Percentiles rank a stretch among this genome's conserved stretches.
These are phyloP conservation scores for Syncephalastrum sp. DNA, from an alignment of 371 early-diverging fungal species.

Conservation along the genomic window DNA sequence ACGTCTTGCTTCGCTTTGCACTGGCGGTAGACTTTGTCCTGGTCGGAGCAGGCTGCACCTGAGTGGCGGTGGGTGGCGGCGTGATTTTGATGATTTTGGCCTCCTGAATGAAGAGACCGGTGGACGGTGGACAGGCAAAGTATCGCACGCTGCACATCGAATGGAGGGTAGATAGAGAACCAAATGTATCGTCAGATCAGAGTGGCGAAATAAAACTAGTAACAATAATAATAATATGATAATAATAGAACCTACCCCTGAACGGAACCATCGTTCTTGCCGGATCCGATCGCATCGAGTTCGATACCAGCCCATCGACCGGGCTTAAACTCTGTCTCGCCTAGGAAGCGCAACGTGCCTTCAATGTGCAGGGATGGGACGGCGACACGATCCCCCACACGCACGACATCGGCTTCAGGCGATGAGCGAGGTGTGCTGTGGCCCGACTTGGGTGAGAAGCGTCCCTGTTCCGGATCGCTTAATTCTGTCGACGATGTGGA, in stretches of 20 bases:
- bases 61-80: conserved; percentile 1
- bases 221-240: neutral
- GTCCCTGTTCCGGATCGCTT: no score
- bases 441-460: no score
- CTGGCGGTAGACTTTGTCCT: conserved; percentile 3
- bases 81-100: conserved; percentile 3
- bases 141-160: conserved; percentile 38
- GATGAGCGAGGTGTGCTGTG: no score
- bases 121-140: conserved; percentile 66
- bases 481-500: no score
- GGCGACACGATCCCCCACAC: conserved; percentile 51
- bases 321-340: conserved; percentile 62
- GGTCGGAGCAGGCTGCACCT: neutral
- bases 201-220: no score
- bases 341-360: conserved; percentile 66
- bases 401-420: no score
- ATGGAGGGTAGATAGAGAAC: neutral
- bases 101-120: conserved; percentile 64
- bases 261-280: conserved; percentile 73
- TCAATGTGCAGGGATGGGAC: conserved; percentile 52
- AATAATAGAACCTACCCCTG: conserved; percentile 36
- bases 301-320: conserved; percentile 79
- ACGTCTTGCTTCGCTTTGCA: neutral
- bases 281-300: conserved; percentile 59
- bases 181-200: neutral